A percentile compares a stretch with the other conserved stretches of the same genome.
phyloP scores from a whole-genome alignment of 2,329 filamentous ascomycete species.

The Scedosporium dehoogii region DNA sequence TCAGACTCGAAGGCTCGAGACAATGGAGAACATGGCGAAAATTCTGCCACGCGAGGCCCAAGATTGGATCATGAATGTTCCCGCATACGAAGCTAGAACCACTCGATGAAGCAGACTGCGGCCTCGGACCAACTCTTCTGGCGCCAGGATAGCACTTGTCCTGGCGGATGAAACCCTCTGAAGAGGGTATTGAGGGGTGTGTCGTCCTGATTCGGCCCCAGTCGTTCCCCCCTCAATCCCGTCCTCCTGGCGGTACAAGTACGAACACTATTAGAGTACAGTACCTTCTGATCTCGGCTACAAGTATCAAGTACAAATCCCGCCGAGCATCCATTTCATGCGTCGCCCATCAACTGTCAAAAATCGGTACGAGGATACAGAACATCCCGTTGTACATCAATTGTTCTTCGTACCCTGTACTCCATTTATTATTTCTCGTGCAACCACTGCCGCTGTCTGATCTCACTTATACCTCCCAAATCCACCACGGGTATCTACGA shows the following conservation, averaged over 20 bases:
- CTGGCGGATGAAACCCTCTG: background rate
- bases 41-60: background rate
- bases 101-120: background rate
- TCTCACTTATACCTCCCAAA: constrained; percentile 3
- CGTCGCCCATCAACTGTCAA: too few relatives aligned
- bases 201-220: background rate
- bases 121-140: constrained; percentile 1
- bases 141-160: background rate
- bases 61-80: background rate
- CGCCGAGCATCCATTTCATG: too few relatives aligned
- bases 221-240: background rate
- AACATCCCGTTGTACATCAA: too few relatives aligned
- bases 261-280: too few relatives aligned
- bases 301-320: too few relatives aligned
- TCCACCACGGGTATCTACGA: background rate
- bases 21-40: background rate
- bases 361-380: too few relatives aligned
- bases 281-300: too few relatives aligned
- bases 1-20: background rate
- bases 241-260: background rate
- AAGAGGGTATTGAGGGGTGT: background rate
- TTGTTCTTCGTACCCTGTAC: background rate
- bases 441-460: background rate
- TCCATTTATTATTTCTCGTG: background rate
- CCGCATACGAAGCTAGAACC: background rate